Percentiles rank a stretch among this genome's conserved stretches.
Conservation (phyloP, 441 rosid genomes). For the Pelargonium cotyledonis region DNA sequence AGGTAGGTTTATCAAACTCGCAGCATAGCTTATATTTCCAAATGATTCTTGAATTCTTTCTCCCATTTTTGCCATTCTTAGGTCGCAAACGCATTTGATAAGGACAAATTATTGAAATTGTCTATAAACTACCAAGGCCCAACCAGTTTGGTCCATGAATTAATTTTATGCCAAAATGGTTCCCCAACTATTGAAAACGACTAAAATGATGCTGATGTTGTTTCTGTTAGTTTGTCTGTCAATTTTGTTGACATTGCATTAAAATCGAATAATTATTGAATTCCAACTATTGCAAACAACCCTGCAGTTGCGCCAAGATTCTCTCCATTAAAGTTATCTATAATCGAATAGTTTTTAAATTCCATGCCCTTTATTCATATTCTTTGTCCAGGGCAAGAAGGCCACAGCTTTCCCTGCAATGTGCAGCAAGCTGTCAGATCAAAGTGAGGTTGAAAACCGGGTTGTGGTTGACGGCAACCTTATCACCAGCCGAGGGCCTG, state of each 20-base stretch:
- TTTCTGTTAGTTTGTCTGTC: too few relatives aligned
- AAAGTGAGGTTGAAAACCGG: constrained; percentile 60
- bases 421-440: constrained; percentile 69
- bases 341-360: not conserved
- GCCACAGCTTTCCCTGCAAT: constrained; percentile 82
- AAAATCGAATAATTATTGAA: too few relatives aligned
- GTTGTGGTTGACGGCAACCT: constrained; percentile 90
- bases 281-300: too few relatives aligned
- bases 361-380: not conserved
- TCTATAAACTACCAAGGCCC: too few relatives aligned
- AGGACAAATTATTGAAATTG: too few relatives aligned
- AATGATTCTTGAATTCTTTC: not conserved
- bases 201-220: too few relatives aligned
- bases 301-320: too few relatives aligned
- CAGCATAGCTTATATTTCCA: not conserved
- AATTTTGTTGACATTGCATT: not conserved
- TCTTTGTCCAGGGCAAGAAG: constrained; percentile 61
- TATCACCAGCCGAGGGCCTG: constrained; percentile 82
- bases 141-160: too few relatives aligned
- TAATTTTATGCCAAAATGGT: too few relatives aligned
- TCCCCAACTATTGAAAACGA: too few relatives aligned
- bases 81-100: not conserved
- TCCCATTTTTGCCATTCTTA: not conserved
- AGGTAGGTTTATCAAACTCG: not conserved
- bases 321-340: too few relatives aligned